Conservation (phyloP, 2,329 filamentous ascomycete genomes). For the Ophiobolus disseminans region DNA sequence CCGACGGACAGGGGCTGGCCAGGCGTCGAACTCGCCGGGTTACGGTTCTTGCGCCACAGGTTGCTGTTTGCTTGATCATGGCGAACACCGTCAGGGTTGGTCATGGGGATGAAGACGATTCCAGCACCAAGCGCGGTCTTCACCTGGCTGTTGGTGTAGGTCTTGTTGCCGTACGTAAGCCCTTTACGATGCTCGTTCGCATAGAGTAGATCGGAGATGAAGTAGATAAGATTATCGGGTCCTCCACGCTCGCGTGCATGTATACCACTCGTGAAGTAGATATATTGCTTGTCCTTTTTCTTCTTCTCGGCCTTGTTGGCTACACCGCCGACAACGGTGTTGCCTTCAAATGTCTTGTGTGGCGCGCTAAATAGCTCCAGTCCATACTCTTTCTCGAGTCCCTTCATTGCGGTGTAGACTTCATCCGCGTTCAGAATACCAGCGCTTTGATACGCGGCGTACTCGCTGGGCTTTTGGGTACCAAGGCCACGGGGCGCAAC, state of each 20-base stretch:
- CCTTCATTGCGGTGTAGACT: conserved; percentile 54
- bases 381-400: conserved; percentile 52
- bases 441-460: conserved; percentile 37
- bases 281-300: conserved; percentile 53
- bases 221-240: conserved; percentile 65
- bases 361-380: conserved; percentile 55
- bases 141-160: conserved; percentile 61
- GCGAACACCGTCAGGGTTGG: conserved; percentile 41
- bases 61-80: conserved; percentile 40
- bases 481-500: conserved; percentile 53
- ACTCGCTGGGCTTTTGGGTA: conserved; percentile 43
- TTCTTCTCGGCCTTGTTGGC: conserved; percentile 54
- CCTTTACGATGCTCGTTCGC: conserved; percentile 60
- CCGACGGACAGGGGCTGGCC: conserved; percentile 26
- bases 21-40: conserved; percentile 41
- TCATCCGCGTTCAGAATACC: conserved; percentile 57
- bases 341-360: conserved; percentile 53
- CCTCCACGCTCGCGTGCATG: conserved; percentile 67
- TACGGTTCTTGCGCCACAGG: conserved; percentile 49
- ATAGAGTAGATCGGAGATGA: conserved; percentile 63
- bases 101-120: conserved; percentile 57
- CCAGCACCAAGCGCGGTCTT: conserved; percentile 59
- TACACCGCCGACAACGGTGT: conserved; percentile 47
- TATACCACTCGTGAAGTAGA: conserved; percentile 62
- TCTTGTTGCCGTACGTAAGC: conserved; percentile 60